phyloP scores from a whole-genome alignment of 257 asterid genomes.

The Przewalskia tangutica region DNA sequence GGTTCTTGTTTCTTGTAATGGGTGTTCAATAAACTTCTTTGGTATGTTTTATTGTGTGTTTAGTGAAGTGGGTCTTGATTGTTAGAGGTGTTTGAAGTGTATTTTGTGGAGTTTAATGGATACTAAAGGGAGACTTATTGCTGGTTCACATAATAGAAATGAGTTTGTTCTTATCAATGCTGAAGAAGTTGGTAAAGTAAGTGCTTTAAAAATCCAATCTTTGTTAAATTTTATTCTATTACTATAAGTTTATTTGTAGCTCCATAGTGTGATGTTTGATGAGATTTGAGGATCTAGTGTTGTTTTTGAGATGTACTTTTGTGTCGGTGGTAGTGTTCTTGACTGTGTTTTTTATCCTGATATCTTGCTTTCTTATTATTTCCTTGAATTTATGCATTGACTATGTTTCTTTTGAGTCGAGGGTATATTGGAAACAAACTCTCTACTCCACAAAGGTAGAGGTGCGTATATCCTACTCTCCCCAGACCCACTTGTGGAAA shows the following conservation, averaged over 20 bases:
- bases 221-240: not conserved
- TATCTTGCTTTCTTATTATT: no score
- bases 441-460: no score
- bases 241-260: not conserved
- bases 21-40: slow-evolving; percentile 12
- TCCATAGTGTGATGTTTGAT: not conserved
- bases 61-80: not conserved
- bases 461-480: no score
- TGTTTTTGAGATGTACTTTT: not conserved
- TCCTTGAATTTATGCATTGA: no score
- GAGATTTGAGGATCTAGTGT: slow-evolving; percentile 6
- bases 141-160: slow-evolving; percentile 95
- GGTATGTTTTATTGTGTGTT: slow-evolving; percentile 8
- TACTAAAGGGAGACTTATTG: slow-evolving; percentile 90
- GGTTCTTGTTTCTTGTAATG: not conserved
- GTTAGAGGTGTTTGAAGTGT: slow-evolving; percentile 2
- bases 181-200: slow-evolving; percentile 92
- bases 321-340: slow-evolving; percentile 4
- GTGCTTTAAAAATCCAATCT: slow-evolving; percentile 12
- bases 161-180: slow-evolving; percentile 98
- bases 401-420: no score
- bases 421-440: no score
- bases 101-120: slow-evolving; percentile 39
- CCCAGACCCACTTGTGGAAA: no score
- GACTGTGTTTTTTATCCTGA: not conserved